Evolutionary conservation across 2,329 filamentous ascomycete genomes (phyloP), one percentile per base, ranked within the genome.

Genomic region (Alternaria rosae): DNA sequence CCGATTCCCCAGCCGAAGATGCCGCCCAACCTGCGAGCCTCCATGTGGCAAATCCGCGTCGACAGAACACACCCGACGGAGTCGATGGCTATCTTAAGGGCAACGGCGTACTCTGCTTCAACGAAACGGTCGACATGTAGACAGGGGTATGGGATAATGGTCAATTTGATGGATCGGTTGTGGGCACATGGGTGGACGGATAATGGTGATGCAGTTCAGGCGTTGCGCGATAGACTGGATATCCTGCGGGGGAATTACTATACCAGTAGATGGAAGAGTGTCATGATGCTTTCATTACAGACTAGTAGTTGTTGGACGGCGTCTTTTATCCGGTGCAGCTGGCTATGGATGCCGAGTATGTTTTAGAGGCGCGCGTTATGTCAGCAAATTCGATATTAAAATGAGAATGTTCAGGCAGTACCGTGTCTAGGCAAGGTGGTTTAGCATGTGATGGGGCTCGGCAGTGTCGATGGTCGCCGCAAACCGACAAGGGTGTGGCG

Each of bases 71-170:
- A 73, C 91, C 92, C 1, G 89, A 93, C 66, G 93, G 93, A 0
- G 90, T 97, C 41, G 95, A 98, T 78, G 94, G 95, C 10, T 86
- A 96, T 64, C 83, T 98, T 76, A 93, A 89, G 81, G 88, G 87
- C 51, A 93, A 96, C 76, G 95, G 94, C 11, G 91, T 98, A 67
- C 82, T 99, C 78, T 87, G 92, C 70, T 99, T 99, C 80, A 96
- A 94, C 77, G 94, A 97, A 80, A 93, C 91, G 65, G 93, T 98
- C 20, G 83, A 85, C 47, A 79, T 82, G 72, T 82, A 70, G 64
- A 44, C 17, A 17, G 17, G 17, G 57, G 23, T 28, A 17, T 20
- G n/a, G 30, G 12, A 21, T n/a, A 11, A 17, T 38, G 35, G 35
- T 6, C 35, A 38, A 8, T 3, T 17, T 38, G 35, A 3, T 38